Conservation (phyloP, 148 eudicot genomes). For the Euryodendron excelsum region DNA sequence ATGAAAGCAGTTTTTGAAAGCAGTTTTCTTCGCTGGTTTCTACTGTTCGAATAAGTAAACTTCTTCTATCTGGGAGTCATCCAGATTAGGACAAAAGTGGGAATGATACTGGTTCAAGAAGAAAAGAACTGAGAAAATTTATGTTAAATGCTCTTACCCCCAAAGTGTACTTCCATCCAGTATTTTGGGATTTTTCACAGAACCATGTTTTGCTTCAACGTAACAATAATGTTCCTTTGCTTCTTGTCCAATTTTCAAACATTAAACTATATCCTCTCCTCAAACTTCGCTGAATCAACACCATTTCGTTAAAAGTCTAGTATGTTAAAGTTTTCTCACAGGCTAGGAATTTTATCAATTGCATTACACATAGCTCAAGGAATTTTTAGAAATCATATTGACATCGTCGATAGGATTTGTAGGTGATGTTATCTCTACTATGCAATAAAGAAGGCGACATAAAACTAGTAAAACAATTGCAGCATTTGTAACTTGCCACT, state of each 20-base stretch:
- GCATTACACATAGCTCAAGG: neutral
- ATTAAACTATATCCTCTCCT: neutral
- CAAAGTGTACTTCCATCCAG: neutral
- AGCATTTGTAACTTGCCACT: neutral
- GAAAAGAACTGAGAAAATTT: too few relatives aligned
- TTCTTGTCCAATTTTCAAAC: neutral
- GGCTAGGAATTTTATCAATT: neutral
- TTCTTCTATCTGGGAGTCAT: neutral
- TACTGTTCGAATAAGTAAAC: neutral
- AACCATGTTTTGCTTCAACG: neutral
- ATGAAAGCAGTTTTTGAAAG: conserved; percentile 4
- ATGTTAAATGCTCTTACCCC: neutral
- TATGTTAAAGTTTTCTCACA: neutral
- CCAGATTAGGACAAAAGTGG: neutral
- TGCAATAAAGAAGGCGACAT: neutral
- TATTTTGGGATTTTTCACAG: neutral
- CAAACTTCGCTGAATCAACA: neutral
- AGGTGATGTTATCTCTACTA: neutral
- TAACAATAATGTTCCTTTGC: neutral
- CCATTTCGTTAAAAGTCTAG: neutral
- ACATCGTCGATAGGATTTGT: neutral
- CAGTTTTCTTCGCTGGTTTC: neutral
- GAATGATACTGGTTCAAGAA: neutral
- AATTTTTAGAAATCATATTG: neutral
- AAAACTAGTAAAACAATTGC: neutral